Percentiles rank a stretch among this genome's conserved stretches.
Conservation (phyloP, 176 grass and related monocot species). For the Coix lacrymajobi region DNA sequence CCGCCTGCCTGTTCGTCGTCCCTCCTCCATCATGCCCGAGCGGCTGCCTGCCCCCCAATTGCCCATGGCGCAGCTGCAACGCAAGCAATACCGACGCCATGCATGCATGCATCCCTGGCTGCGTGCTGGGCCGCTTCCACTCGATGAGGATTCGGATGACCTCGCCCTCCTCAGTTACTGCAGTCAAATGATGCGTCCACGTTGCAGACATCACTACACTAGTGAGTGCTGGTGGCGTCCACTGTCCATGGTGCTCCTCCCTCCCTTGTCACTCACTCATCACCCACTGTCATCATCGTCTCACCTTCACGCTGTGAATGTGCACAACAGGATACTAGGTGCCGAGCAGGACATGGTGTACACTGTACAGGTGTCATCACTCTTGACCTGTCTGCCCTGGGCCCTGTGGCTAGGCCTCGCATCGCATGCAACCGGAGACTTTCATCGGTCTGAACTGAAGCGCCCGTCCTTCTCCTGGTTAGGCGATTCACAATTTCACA, state of each 20-base stretch:
- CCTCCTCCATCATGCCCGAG: not conserved
- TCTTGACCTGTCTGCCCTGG: not conserved
- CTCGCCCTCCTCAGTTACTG: not conserved
- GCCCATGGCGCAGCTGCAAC: not conserved
- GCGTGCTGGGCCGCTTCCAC: not conserved
- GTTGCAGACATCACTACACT: not conserved
- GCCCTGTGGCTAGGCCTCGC: no score
- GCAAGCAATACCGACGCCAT: no score
- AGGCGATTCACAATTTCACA: not conserved
- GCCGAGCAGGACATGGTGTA: not conserved
- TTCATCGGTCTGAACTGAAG: not conserved
- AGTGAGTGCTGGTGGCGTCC: not conserved
- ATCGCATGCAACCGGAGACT: not conserved
- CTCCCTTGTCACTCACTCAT: no score
- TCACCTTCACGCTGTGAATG: not conserved
- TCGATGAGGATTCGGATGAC: not conserved
- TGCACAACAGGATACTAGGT: not conserved
- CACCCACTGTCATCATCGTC: not conserved
- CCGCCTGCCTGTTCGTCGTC: not conserved
- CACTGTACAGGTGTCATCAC: not conserved
- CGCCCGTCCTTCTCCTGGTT: not conserved
- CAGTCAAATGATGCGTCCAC: conserved; percentile 14
- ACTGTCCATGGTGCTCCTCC: not conserved
- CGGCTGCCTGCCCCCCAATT: no score
- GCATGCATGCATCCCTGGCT: not conserved